A percentile compares a stretch with the other conserved stretches of the same genome.
Evolutionary conservation across 2,329 filamentous ascomycete species (phyloP).

Genomic region (Colletotrichum trifolii): DNA sequence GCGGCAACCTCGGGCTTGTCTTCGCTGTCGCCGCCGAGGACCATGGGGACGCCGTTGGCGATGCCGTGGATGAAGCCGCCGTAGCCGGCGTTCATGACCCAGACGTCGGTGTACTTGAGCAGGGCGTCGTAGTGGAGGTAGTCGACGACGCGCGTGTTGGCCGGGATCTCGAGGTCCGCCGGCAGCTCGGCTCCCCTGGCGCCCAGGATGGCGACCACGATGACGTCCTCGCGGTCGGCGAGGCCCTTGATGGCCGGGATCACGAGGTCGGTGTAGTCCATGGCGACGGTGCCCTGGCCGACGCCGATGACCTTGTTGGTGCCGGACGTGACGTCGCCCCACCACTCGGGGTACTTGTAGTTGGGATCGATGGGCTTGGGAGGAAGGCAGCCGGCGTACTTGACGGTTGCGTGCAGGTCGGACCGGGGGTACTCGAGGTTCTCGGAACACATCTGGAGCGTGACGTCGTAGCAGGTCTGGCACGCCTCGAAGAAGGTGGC

Average conservation of each 20-base stretch:
- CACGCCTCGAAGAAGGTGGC: constrained; percentile 43
- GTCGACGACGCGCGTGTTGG: constrained; percentile 57
- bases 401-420: constrained; percentile 50
- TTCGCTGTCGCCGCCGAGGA: constrained; percentile 55
- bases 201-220: constrained; percentile 48
- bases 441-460: constrained; percentile 51
- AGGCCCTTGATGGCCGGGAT: constrained; percentile 57
- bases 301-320: constrained; percentile 57
- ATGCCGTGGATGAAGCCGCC: constrained; percentile 59
- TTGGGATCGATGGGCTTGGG: constrained; percentile 44
- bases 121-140: constrained; percentile 61
- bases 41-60: constrained; percentile 58
- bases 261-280: constrained; percentile 53
- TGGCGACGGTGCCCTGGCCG: constrained; percentile 58
- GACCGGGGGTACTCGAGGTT: constrained; percentile 53
- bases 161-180: constrained; percentile 45
- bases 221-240: constrained; percentile 50
- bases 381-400: constrained; percentile 56
- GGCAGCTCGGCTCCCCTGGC: constrained; percentile 40
- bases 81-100: constrained; percentile 61
- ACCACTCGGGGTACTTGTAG: constrained; percentile 55
- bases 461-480: constrained; percentile 46
- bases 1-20: constrained; percentile 55
- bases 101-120: constrained; percentile 55
- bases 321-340: constrained; percentile 50